phyloP scores from a whole-genome alignment of 345 rosid species.

The Triadica sebifera region DNA sequence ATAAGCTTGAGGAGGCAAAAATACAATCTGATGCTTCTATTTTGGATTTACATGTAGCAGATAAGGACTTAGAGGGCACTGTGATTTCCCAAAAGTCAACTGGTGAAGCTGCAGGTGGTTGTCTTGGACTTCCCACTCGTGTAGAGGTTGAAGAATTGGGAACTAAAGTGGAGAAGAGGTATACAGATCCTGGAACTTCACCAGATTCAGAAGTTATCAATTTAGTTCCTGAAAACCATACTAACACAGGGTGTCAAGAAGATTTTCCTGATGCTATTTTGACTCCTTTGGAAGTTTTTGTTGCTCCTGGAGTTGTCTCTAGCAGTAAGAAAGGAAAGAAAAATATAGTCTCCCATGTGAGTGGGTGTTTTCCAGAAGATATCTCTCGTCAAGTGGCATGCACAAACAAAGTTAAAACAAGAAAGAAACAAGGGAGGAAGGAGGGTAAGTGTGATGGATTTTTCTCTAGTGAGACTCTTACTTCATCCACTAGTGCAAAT shows the following conservation, averaged over 20 bases:
- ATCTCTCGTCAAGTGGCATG: conserved; percentile 29
- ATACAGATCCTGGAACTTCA: conserved; percentile 78
- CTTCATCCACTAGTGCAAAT: conserved; percentile 28
- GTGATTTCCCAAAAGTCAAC: conserved; percentile 36
- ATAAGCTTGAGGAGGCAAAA: conserved; percentile 30
- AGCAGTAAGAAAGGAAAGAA: conserved; percentile 45
- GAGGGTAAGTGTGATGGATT: conserved; percentile 24
- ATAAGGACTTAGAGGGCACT: conserved; percentile 32
- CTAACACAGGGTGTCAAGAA: conserved; percentile 40
- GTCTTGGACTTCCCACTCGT: conserved; percentile 31
- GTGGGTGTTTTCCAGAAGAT: conserved; percentile 31
- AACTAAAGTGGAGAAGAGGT: conserved; percentile 40
- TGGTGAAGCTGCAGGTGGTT: conserved; percentile 41
- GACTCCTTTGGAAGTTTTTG: conserved; percentile 35
- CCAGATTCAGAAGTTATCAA: conserved; percentile 99
- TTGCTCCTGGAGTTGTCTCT: conserved; percentile 29
- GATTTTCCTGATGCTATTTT: conserved; percentile 34
- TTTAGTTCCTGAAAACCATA: conserved; percentile 56
- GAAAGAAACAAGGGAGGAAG: conserved; percentile 40
- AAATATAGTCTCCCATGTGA: conserved; percentile 30
- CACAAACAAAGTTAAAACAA: conserved; percentile 34
- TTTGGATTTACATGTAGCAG: conserved; percentile 29
- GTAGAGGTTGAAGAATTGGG: conserved; percentile 37
- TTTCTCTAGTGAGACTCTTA: conserved; percentile 25
- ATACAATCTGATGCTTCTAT: conserved; percentile 30